A percentile compares a stretch with the other conserved stretches of the same genome.
Evolutionary conservation across 345 rosid genomes (phyloP).

Genomic region (Anacardium occidentale): DNA sequence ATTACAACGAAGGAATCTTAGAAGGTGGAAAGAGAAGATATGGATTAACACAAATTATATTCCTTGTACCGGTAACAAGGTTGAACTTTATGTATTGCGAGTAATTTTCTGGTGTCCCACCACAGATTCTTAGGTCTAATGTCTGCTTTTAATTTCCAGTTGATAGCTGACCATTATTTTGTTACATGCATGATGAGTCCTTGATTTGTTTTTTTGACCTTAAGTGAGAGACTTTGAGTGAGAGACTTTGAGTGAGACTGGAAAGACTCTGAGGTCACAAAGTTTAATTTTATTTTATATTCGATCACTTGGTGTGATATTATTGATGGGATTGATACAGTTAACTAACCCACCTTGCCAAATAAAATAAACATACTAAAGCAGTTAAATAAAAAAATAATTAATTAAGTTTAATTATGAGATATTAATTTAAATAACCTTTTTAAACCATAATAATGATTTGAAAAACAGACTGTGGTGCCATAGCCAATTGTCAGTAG

Average conservation of each 20-base stretch:
- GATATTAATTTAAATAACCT: too few relatives aligned
- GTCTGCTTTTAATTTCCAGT: conserved; percentile 3
- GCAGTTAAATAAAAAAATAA: not conserved
- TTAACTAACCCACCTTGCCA: conserved; percentile 19
- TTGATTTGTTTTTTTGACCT: conserved; percentile 22
- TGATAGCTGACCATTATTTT: conserved; percentile 26
- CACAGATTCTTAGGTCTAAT: conserved; percentile 18
- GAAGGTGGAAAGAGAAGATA: too few relatives aligned
- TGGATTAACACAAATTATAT: not conserved
- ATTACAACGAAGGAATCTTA: too few relatives aligned
- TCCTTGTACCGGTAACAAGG: conserved; percentile 9
- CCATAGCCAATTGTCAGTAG: too few relatives aligned
- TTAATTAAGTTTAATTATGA: not conserved
- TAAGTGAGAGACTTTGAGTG: not conserved
- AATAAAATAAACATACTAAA: not conserved
- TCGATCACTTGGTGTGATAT: not conserved
- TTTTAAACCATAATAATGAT: too few relatives aligned
- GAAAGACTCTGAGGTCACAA: conserved; percentile 4
- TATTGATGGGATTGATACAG: conserved; percentile 11
- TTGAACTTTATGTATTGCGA: not conserved
- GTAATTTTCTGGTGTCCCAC: conserved; percentile 20
- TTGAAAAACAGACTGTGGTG: too few relatives aligned
- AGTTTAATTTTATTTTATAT: not conserved
- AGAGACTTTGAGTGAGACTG: not conserved
- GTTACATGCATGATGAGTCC: conserved; percentile 23